These are phyloP conservation scores for Pochonia chlamydosporia DNA, from an alignment of 2,329 filamentous ascomycete species.

Conservation along the genomic window DNA sequence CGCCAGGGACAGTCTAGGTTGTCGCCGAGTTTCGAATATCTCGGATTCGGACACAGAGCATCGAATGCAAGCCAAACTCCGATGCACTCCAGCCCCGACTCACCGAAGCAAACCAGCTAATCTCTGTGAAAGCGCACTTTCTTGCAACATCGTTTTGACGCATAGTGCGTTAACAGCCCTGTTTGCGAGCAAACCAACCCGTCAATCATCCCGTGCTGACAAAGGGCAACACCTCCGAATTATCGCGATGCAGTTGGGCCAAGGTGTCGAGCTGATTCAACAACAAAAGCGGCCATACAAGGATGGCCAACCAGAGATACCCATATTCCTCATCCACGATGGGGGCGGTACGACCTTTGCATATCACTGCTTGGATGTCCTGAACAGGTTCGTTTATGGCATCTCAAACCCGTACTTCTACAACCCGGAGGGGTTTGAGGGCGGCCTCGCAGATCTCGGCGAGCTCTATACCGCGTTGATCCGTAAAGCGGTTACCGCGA, in stretches of 20 bases:
- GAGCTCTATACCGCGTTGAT: slow-evolving; percentile 42
- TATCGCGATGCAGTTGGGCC: neutral
- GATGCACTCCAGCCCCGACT: too few relatives aligned
- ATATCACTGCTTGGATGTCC: slow-evolving; percentile 46
- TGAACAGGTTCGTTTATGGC: slow-evolving; percentile 45
- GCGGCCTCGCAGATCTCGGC: slow-evolving; percentile 51
- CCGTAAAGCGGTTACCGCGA: slow-evolving; percentile 25
- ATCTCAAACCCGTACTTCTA: slow-evolving; percentile 50
- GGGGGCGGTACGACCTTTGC: slow-evolving; percentile 55
- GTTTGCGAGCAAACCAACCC: too few relatives aligned
- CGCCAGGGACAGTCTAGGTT: too few relatives aligned
- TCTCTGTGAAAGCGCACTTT: too few relatives aligned
- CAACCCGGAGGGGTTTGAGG: slow-evolving; percentile 39
- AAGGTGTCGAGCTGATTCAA: slow-evolving; percentile 27
- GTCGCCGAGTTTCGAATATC: too few relatives aligned
- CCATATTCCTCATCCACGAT: slow-evolving; percentile 53
- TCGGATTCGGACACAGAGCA: too few relatives aligned
- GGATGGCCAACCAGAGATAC: slow-evolving; percentile 23
- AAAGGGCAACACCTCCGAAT: too few relatives aligned
- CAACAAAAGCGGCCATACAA: slow-evolving; percentile 22
- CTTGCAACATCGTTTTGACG: too few relatives aligned
- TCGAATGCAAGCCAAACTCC: too few relatives aligned
- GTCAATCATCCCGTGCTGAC: too few relatives aligned
- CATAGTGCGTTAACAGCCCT: too few relatives aligned
- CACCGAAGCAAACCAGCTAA: too few relatives aligned